phyloP scores from a whole-genome alignment of 2,329 filamentous ascomycete species.

The Leptodontidium sp. region DNA sequence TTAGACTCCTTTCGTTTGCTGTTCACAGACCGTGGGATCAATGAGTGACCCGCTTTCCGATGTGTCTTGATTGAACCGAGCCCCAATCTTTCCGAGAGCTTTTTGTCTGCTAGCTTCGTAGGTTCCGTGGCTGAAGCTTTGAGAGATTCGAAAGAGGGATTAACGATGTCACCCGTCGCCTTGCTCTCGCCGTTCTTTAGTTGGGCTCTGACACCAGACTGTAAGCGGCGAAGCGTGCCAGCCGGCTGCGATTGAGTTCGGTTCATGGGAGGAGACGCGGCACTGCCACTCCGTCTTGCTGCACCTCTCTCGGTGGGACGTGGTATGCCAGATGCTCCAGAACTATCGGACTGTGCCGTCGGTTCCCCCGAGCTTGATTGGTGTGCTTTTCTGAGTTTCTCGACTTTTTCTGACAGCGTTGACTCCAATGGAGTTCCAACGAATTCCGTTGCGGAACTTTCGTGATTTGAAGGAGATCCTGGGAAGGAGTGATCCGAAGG shows the following conservation, averaged over 20 bases:
- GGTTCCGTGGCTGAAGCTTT: constrained; percentile 42
- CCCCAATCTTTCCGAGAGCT: constrained; percentile 76
- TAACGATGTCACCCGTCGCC: constrained; percentile 28
- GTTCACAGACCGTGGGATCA: constrained; percentile 88
- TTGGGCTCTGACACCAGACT: constrained; percentile 37
- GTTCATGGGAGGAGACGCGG: constrained; percentile 44
- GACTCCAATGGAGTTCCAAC: constrained; percentile 33
- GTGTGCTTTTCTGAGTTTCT: constrained; percentile 41
- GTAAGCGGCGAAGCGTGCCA: constrained; percentile 43
- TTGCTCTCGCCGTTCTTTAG: constrained; percentile 38
- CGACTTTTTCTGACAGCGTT: constrained; percentile 44
- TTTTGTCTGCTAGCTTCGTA: constrained; percentile 63
- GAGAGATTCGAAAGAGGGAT: constrained; percentile 37
- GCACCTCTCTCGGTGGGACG: constrained; percentile 43
- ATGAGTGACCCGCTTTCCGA: constrained; percentile 68
- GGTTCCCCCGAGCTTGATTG: constrained; percentile 29
- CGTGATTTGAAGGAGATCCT: constrained; percentile 24
- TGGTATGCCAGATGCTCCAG: constrained; percentile 46
- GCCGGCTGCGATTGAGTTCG: constrained; percentile 48
- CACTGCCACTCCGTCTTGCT: constrained; percentile 37
- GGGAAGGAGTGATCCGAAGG: constrained; percentile 27
- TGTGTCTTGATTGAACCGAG: constrained; percentile 69
- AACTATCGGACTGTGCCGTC: constrained; percentile 36
- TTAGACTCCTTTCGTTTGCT: constrained; percentile 74
- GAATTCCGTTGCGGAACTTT: constrained; percentile 5